Conservation (phyloP, 176 grass and related monocot species). For the Oryza meridionalis region DNA sequence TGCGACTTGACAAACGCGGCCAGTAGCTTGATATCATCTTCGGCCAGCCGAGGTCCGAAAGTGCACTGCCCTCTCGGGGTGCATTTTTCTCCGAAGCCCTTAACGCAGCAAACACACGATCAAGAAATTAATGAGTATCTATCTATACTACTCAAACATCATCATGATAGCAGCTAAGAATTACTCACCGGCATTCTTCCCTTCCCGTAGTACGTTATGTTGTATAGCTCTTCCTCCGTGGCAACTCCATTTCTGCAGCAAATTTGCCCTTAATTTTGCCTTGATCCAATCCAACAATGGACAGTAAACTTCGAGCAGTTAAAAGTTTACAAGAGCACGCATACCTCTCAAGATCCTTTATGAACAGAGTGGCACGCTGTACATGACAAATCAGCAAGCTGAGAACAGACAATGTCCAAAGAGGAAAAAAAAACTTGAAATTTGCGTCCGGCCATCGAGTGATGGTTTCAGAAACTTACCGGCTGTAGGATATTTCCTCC, state of each 20-base stretch:
- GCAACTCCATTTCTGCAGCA: conserved; percentile 74
- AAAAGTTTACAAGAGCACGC: conserved; percentile 18
- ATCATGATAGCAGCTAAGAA: neutral
- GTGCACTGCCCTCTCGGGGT: conserved; percentile 81
- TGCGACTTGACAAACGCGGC: conserved; percentile 80
- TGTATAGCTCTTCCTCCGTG: conserved; percentile 78
- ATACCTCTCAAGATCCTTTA: conserved; percentile 90
- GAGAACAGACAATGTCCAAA: conserved; percentile 9
- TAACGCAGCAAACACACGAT: neutral
- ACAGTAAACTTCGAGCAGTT: neutral
- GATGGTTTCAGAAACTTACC: conserved; percentile 46
- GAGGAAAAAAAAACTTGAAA: neutral
- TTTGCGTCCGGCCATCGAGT: neutral
- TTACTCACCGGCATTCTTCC: conserved; percentile 82
- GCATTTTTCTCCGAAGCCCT: conserved; percentile 92
- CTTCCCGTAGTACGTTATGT: conserved; percentile 90
- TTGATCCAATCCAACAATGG: conserved; percentile 7
- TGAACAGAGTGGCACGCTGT: conserved; percentile 86
- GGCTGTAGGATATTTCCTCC: conserved; percentile 92
- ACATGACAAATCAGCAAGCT: conserved; percentile 23
- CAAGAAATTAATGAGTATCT: neutral
- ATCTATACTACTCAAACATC: neutral
- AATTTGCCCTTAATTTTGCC: neutral
- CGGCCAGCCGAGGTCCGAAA: conserved; percentile 63
- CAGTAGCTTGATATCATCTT: conserved; percentile 85